Base-by-base conservation (phyloP, 2,329 filamentous ascomycete species). In the Xylaria sp. region DNA sequence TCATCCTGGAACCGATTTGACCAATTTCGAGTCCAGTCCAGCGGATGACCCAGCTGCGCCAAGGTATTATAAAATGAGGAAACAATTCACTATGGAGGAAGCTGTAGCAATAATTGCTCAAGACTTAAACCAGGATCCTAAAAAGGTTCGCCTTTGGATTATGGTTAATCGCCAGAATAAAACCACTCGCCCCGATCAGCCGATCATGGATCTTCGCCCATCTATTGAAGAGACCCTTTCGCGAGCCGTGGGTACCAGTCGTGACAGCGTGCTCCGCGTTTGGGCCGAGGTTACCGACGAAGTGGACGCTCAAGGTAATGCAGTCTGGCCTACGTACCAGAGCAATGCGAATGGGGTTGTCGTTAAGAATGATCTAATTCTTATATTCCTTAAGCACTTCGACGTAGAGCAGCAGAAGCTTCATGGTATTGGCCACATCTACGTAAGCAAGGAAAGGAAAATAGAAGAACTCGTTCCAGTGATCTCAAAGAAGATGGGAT, bases 151-250 rank as follows among this genome's bases (percentile, higher is more conserved):
- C 25, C 87, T 97, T 20, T 99, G 96, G 96, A 89, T 93, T 61
- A 97, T 99, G 94, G 96, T 99, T 1, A 98, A 97, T 77, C 91
- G 96, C 11, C 96, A 99, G 78, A 99, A 99, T 78, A 97, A 97
- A 80, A 99, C 96, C 0, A 91, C 93, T 42, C 89, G 96, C 20
- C 96, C 96, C 0, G 96, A 99, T 76, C 90, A 93, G 65, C 92
- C 94, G 0, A 89, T 99, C 55, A 87, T 88, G 77, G 94, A 97
- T 75, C 81, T 89, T 1, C 86, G 90, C 5, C 91, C 93, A 77
- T 94, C 90, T 0, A 83, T 96, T 15, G 92, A 94, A 72, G 94
- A 97, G 65, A 82, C 83, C 0, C 87, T 82, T 70, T 77, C 79
- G 13, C 81, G 84, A 45, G 83, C 85, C 3, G 80, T 83, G 1